Evolutionary conservation across 352 stramenopile species (phyloP).

Genomic region (Aphanomyces invadans): DNA sequence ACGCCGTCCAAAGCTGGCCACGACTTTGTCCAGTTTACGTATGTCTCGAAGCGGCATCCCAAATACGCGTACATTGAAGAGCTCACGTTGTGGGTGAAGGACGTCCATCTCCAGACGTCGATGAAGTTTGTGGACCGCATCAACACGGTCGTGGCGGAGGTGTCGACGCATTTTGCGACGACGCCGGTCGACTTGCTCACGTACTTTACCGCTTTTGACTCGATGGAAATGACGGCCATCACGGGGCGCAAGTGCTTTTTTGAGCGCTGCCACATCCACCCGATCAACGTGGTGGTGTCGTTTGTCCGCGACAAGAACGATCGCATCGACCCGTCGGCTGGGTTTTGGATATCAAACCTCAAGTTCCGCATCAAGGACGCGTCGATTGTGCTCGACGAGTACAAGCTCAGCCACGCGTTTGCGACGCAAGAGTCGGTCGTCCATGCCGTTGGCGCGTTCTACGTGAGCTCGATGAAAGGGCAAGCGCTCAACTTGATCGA

Average conservation of each 20-base stretch:
- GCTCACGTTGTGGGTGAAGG: neutral
- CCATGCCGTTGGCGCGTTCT: conserved; percentile 59
- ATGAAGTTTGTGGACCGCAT: conserved; percentile 76
- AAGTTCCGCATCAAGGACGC: conserved; percentile 84
- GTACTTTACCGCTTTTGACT: conserved; percentile 46
- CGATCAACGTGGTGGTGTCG: conserved; percentile 64
- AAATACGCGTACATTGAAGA: conserved; percentile 65
- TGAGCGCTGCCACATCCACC: conserved; percentile 51
- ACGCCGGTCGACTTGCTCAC: conserved; percentile 52
- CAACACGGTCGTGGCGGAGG: conserved; percentile 50
- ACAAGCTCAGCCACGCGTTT: conserved; percentile 53
- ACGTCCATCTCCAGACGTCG: conserved; percentile 55
- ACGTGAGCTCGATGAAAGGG: conserved; percentile 73
- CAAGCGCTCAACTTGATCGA: conserved; percentile 76
- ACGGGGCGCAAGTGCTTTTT: conserved; percentile 76
- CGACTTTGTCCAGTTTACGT: conserved; percentile 61
- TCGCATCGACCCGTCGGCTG: conserved; percentile 28
- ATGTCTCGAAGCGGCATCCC: conserved; percentile 55
- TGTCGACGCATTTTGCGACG: conserved; percentile 56
- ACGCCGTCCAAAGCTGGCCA: conserved; percentile 43
- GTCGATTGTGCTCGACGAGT: conserved; percentile 62
- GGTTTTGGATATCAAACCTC: conserved; percentile 75
- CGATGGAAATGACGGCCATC: conserved; percentile 49
- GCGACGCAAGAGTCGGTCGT: conserved; percentile 65
- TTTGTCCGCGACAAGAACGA: conserved; percentile 68